A percentile compares a stretch with the other conserved stretches of the same genome.
These are phyloP conservation scores for Ascochyta rabiei DNA, from an alignment of 2,329 filamentous ascomycete genomes.

Conservation along the genomic window DNA sequence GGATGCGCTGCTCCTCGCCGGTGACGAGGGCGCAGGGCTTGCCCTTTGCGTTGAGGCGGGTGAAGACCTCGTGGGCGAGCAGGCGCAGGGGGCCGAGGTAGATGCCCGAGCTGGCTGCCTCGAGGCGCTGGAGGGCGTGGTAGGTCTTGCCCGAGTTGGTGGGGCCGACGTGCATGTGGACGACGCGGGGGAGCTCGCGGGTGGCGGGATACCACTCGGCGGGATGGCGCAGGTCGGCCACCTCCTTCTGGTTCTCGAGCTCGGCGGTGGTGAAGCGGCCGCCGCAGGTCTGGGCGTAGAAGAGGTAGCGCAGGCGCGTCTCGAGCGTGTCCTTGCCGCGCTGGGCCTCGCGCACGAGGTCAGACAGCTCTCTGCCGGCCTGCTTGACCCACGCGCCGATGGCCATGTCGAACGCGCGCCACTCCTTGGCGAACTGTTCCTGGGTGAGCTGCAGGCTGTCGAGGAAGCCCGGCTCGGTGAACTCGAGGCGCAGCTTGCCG, in stretches of 20 bases:
- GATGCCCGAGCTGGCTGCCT: conserved; percentile 75
- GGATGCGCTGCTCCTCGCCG: conserved; percentile 83
- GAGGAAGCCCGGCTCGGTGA: conserved; percentile 27
- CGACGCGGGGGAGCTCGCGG: conserved; percentile 75
- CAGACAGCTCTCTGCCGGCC: conserved; percentile 22
- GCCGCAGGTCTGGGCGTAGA: conserved; percentile 58
- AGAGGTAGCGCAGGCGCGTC: conserved; percentile 70
- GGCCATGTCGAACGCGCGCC: conserved; percentile 31
- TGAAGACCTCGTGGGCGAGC: conserved; percentile 92
- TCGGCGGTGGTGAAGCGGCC: conserved; percentile 46
- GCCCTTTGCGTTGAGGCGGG: conserved; percentile 80
- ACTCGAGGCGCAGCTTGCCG: conserved; percentile 19
- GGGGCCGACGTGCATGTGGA: conserved; percentile 93
- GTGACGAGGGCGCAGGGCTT: conserved; percentile 81
- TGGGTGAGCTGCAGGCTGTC: conserved; percentile 36
- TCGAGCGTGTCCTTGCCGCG: conserved; percentile 24
- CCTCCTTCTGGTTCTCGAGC: conserved; percentile 46
- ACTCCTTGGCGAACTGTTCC: conserved; percentile 34
- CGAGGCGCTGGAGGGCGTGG: conserved; percentile 83
- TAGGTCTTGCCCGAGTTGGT: conserved; percentile 99
- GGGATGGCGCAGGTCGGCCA: conserved; percentile 87
- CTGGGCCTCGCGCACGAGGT: conserved; percentile 18
- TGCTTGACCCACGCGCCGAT: conserved; percentile 32
- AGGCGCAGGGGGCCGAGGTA: conserved; percentile 90
- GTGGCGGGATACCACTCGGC: conserved; percentile 92